Evolutionary conservation across 2,329 filamentous ascomycete species (phyloP).

Genomic region (Ophiocordyceps sinensis): DNA sequence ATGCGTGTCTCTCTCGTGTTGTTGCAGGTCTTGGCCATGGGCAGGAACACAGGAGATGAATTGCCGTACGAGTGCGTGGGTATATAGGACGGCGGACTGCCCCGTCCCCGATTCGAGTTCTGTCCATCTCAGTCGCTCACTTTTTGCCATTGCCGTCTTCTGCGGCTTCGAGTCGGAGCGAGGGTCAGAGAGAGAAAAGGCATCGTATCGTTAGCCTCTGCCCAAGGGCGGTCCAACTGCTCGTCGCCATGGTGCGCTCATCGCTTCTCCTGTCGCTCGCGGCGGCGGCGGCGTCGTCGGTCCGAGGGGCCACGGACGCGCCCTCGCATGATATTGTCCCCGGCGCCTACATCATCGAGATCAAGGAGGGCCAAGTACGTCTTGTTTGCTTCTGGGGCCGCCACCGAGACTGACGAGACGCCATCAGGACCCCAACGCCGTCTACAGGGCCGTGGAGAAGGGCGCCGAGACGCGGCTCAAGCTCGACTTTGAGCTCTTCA

Average conservation of each 20-base stretch:
- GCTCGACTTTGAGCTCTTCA: constrained; percentile 36
- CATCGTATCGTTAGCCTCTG: neutral
- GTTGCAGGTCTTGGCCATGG: neutral
- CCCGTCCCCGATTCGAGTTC: neutral
- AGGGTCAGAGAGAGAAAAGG: neutral
- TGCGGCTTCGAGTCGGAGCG: too few species aligned
- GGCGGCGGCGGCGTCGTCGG: constrained; percentile 5
- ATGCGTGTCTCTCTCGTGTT: neutral
- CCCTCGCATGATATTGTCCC: constrained; percentile 2
- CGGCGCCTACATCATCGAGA: constrained; percentile 10
- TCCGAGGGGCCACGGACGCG: constrained; percentile 1
- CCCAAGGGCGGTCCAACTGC: neutral
- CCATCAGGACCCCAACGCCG: constrained; percentile 5
- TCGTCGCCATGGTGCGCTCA: constrained; percentile 5
- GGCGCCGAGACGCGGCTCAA: constrained; percentile 31
- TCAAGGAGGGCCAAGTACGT: constrained; percentile 7
- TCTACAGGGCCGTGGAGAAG: constrained; percentile 7
- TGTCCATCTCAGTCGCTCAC: too few species aligned
- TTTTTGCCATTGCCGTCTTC: too few species aligned
- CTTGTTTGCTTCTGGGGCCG: constrained; percentile 6
- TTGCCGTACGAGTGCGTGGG: neutral
- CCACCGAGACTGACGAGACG: constrained; percentile 7
- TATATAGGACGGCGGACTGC: neutral
- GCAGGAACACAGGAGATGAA: too few species aligned
- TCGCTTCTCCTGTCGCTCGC: constrained; percentile 5